Base-by-base conservation (phyloP, 441 rosid genomes). In the Syzygium syzygioides region DNA sequence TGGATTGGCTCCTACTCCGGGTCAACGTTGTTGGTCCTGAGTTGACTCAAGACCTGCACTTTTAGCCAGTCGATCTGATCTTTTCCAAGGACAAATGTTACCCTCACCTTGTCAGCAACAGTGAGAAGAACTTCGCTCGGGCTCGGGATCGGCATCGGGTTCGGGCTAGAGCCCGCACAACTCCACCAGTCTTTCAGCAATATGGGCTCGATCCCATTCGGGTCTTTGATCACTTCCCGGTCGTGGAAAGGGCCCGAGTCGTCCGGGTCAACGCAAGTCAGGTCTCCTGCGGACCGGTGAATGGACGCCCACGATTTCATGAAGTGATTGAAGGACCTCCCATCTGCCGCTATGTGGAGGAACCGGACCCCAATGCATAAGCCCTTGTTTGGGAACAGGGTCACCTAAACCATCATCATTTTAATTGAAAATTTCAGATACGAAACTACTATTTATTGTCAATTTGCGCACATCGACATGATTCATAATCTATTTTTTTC, bases 301-400 rank as follows among this genome's bases (percentile, higher is more conserved):
- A 45, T 45, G 48, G 48, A 45, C 48, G 48, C 9, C 48, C 48
- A 45, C 48, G 48, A 45, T 45, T 45, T 45, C 9, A 45, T 45
- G 48, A 45, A 45, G 48, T 45, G 48, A 45, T 7, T 45, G 48
- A 41, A 45, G 48, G 48, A 45, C 48, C 48, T 45, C 48, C 48
- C 48, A 45, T 45, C 48, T 45, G 9, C 48, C 48, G 48, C 48
- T 7, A 89, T 92, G 79, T 96, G 97, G 89, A 37, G 62, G 52
- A 89, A 80, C 34, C 85, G 55, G 34, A 89, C 87, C 3, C 95
- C 96, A n/a, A 95, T 86, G 64, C 95, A 91, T 32, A 96, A 20
- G 17, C 97, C 96, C 6, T 80, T 34, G 28, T 88, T 90, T 14
- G 98, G 96, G 89, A 95, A 94, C 32, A 94, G 26, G 1, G 96